phyloP scores from a whole-genome alignment of 345 rosid genomes.

The Melaleuca alternifolia region DNA sequence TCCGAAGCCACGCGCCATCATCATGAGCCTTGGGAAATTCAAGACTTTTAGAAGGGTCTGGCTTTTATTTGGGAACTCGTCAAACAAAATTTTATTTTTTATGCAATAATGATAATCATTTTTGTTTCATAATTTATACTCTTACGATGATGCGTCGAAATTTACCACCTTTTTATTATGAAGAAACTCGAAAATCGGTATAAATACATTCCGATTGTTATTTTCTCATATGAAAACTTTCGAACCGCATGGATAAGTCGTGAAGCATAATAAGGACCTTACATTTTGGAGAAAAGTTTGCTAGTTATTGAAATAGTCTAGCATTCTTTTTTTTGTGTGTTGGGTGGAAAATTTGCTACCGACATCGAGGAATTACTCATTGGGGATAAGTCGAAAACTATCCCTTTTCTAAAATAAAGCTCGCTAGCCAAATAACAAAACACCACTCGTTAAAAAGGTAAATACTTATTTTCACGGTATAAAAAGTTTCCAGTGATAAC shows the following conservation, averaged over 20 bases:
- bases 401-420: neutral
- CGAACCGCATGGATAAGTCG: neutral
- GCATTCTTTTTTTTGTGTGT: too few relatives aligned
- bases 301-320: neutral
- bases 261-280: neutral
- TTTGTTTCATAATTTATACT: neutral
- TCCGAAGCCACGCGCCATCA: neutral
- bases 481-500: neutral
- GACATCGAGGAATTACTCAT: neutral
- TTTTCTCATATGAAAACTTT: fast-evolving
- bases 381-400: neutral
- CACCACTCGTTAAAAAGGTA: neutral
- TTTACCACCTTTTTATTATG: neutral
- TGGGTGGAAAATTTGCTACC: neutral
- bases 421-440: neutral
- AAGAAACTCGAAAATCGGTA: fast-evolving
- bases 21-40: neutral
- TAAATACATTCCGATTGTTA: neutral
- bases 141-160: neutral
- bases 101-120: neutral
- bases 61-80: too few relatives aligned
- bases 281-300: neutral
- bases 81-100: neutral
- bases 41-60: neutral
- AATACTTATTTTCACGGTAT: neutral